Conservation (phyloP, 345 rosid genomes). For the Pistacia atlantica region DNA sequence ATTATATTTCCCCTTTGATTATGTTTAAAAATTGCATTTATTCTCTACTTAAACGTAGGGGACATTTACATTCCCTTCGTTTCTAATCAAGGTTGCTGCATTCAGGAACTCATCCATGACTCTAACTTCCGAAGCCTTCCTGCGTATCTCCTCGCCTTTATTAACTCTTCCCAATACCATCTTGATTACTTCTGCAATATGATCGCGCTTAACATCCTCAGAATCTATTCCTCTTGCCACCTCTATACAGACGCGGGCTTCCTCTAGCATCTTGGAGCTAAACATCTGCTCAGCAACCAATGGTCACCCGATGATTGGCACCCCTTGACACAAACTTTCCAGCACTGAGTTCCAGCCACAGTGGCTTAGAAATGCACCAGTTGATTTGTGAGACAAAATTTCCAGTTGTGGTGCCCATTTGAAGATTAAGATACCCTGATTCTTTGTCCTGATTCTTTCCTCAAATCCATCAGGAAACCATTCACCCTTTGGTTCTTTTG, state of each 20-base stretch:
- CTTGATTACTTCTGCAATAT: constrained; percentile 10
- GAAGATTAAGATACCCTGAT: constrained; percentile 17
- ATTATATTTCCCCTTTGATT: too few relatives aligned
- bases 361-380: constrained; percentile 23
- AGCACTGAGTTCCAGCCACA: constrained; percentile 28
- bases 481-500: constrained; percentile 8
- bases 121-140: constrained; percentile 10
- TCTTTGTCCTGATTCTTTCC: constrained; percentile 5
- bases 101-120: constrained; percentile 13
- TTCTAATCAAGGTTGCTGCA: neutral
- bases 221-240: constrained; percentile 3
- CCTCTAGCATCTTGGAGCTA: constrained; percentile 23
- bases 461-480: constrained; percentile 30
- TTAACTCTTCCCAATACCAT: neutral
- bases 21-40: neutral
- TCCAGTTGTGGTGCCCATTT: constrained; percentile 25
- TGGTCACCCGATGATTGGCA: constrained; percentile 33
- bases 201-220: neutral
- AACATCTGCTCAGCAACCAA: constrained; percentile 23
- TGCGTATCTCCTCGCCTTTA: constrained; percentile 17
- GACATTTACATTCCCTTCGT: neutral
- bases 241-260: constrained; percentile 15
- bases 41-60: too few relatives aligned
- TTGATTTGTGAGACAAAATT: constrained; percentile 22
- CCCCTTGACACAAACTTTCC: constrained; percentile 20